Evolutionary conservation across 2,329 filamentous ascomycete genomes (phyloP), one percentile per base, ranked within the genome.

Genomic region (Diaporthe velutina): DNA sequence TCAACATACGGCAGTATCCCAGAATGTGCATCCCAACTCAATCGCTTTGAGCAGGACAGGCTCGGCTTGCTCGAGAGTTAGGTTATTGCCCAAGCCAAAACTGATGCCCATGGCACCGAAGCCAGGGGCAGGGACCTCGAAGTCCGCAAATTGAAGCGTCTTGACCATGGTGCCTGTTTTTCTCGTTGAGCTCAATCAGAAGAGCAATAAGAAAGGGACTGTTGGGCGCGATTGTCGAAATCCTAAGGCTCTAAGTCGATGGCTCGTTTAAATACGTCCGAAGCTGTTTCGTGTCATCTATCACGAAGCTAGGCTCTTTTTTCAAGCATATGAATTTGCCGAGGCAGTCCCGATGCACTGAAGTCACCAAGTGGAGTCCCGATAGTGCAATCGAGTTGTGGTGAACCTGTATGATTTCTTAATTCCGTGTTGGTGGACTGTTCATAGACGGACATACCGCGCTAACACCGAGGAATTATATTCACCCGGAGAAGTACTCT

Each of bases 81-180:
- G 77, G 73, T 86, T 85, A 50, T 66, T 82, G 6, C 87, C 86
- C 28, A 88, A 60, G 4, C 82, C 85, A 73, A 83, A 84, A 75
- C 82, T 87, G 17, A 88, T 77, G 10, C 87, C 87, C 86, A 88
- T 89, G 15, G 86, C 86, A 28, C 87, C 87, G 73, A 88, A 88
- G 70, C 86, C 86, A 1, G 86, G 86, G 7, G 77, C 76, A 4
- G 84, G 82, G 22, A 87, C 84, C 50, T 84, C 75, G 42, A 83
- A 79, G 70, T 83, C 78, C 30, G 38, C 58, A n/a, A 61, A 61
- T 12, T 19, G 58, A 12, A 61, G n/a, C 4, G 35, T 61, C n/a
- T 61, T 42, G 12, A 42, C 38, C 58, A 61, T 61, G 22, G n/a
- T 42, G n/a, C 4, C n/a, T 42, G 38, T 12, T 22, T 42, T 42